A percentile compares a stretch with the other conserved stretches of the same genome.
phyloP scores from a whole-genome alignment of 305 asterid genomes.

The Euphrasia arctica region DNA sequence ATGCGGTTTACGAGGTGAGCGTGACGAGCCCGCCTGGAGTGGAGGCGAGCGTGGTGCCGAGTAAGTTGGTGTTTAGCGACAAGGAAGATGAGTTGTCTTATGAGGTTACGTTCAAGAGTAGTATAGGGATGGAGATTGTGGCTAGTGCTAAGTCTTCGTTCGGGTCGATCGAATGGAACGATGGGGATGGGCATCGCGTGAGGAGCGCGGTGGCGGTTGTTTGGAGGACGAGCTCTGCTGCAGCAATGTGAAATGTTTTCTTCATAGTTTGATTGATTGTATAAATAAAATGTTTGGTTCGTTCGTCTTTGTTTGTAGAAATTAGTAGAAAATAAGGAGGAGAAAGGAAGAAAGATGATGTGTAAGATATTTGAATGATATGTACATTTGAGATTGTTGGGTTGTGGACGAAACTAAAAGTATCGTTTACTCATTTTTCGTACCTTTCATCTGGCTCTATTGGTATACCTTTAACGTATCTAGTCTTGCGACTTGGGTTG shows the following conservation, averaged over 20 bases:
- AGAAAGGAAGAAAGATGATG: no score
- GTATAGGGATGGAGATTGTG: constrained; percentile 25
- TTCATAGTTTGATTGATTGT: not conserved
- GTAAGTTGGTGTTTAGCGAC: constrained; percentile 50
- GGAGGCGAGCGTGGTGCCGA: constrained; percentile 69
- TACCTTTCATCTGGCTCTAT: no score
- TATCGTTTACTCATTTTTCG: not conserved
- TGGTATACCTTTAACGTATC: no score
- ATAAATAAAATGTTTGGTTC: not conserved
- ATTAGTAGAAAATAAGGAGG: constrained; percentile 20
- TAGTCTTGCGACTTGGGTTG: no score
- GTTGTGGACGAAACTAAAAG: not conserved
- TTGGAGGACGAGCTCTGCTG: constrained; percentile 42
- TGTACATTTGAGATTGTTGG: constrained; percentile 17
- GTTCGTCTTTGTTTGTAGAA: constrained; percentile 25
- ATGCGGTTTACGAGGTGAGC: constrained; percentile 50
- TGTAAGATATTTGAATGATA: no score
- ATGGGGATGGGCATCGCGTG: constrained; percentile 57
- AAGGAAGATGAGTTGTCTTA: constrained; percentile 44
- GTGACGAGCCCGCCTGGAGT: constrained; percentile 66
- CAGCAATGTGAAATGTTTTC: constrained; percentile 41
- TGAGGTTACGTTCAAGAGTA: constrained; percentile 55
- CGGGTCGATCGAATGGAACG: constrained; percentile 67
- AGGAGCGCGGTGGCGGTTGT: constrained; percentile 66
- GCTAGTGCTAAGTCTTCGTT: constrained; percentile 42